phyloP scores from a whole-genome alignment of 768 basidiomycete genomes.

The Lactarius psammicola region DNA sequence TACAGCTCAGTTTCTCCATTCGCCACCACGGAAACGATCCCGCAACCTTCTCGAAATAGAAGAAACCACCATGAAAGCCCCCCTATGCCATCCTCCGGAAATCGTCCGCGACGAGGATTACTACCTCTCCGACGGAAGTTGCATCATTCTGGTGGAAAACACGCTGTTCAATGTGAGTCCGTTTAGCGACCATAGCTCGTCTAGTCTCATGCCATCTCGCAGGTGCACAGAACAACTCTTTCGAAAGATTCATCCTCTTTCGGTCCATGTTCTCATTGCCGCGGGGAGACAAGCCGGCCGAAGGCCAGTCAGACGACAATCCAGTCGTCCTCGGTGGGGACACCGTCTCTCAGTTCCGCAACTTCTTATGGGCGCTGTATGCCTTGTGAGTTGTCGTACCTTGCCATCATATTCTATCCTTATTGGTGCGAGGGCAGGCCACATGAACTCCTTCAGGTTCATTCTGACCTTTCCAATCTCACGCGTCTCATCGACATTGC shows the following conservation, averaged over 20 bases:
- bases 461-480: slow-evolving; percentile 51
- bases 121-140: slow-evolving; percentile 29
- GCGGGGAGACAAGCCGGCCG: slow-evolving; percentile 47
- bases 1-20: slow-evolving; percentile 22
- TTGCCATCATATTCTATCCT: not conserved
- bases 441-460: slow-evolving; percentile 53
- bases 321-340: slow-evolving; percentile 66
- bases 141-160: slow-evolving; percentile 27
- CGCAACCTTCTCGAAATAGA: slow-evolving; percentile 14
- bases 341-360: slow-evolving; percentile 60
- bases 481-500: slow-evolving; percentile 59
- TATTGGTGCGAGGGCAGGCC: slow-evolving; percentile 44
- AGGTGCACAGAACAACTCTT: slow-evolving; percentile 36
- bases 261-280: slow-evolving; percentile 65
- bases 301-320: slow-evolving; percentile 63
- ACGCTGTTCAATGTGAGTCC: slow-evolving; percentile 27
- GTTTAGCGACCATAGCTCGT: not conserved
- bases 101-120: slow-evolving; percentile 26
- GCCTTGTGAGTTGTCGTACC: slow-evolving; percentile 51
- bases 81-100: slow-evolving; percentile 1
- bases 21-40: slow-evolving; percentile 27
- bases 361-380: slow-evolving; percentile 77
- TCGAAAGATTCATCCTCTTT: slow-evolving; percentile 67
- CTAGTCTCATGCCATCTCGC: not conserved
- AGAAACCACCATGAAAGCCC: slow-evolving; percentile 8